Base-by-base conservation (phyloP, 768 basidiomycete genomes). In the Neoboletus brunneissimus region DNA sequence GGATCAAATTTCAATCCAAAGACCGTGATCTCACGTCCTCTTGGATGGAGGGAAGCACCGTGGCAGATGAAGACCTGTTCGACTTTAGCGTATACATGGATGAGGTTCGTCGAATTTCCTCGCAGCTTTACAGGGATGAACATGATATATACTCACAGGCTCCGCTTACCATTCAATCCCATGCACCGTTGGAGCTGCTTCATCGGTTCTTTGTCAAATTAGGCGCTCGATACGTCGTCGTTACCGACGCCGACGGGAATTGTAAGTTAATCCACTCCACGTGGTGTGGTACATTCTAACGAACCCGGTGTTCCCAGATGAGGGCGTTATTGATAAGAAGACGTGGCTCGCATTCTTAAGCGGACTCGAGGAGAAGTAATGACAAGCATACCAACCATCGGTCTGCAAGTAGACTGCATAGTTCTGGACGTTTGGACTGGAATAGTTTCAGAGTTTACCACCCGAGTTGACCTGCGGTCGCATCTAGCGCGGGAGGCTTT, bases 141-240 rank as follows among this genome's bases (percentile, higher is more conserved):
- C 11, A 27, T 53, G 42, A 59, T 10, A 32, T 34, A 8, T 53
- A 55, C 31, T 3, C 48, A 49, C 25, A 94, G 89, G 94, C 96
- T 1, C 97, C 97, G 0, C 76, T 98, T 54, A 90, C 87, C 0
- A 82, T 98, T 38, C 85, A 86, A 55, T 83, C 82, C 1, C 87
- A 94, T 64, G 88, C 92, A 2, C 92, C 97, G 1, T 78, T 98
- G 68, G 92, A 97, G 71, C 81, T 98, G 48, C 80, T 98, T 0
- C 96, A 98, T 67, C 92, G 92, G 67, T 84, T 96, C 67, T 98
- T 98, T 65, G 87, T 86, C 56, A 98, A 98, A 71, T 82, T 98
- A 20, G 97, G 97, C 0, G 91, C 93, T 12, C 82, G 92, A 61
- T 94, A 96, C 65, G 83, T 98, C 22, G 78, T 98, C 27, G 84